Base-by-base conservation (phyloP, 192 early-diverging fungal species). In the Rhizophagus clarus region DNA sequence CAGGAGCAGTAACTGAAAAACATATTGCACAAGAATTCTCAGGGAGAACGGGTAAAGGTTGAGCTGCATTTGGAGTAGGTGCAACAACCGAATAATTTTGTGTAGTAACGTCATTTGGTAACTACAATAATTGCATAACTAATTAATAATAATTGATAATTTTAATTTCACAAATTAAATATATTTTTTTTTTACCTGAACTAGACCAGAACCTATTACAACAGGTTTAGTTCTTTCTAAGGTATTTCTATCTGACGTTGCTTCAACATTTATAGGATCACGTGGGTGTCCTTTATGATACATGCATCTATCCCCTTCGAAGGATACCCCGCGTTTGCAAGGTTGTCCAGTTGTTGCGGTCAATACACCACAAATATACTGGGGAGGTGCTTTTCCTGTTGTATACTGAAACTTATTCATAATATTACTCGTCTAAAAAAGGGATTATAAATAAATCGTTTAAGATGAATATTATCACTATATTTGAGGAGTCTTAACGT, bases 281-380 rank as follows among this genome's bases (percentile, higher is more conserved):
- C 32, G 26, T 2, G 31, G 17, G 32, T 31, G n/a, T 29, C 47
- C 45, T 31, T 73, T 73, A 49, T 73, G 72, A 17, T 31, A 73
- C 49, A 56, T 47, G n/a, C 72, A 73, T 26, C 47, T 47, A 14
- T 73, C 72, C 12, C 72, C 72, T 29, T 47, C 42, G 31, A 24
- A 26, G 28, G 45, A 49, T 2, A 73, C 72, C 15, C 31, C 49
- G 11, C 72, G 72, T 26, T 45, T 47, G 12, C 72, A 73, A 14
- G 72, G 72, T 56, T 73, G 72, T 31, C 72, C 72, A 15, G 72
- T 73, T 47, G 45, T 73, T 14, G 72, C n/a, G 28, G 72, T 73
- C 26, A 56, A 49, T 17, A 73, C 47, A 29, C 72, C 72, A 56
- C 72, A 73, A 14, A 73, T 47, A 60, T n/a, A 73, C 40, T 73